These are phyloP conservation scores for Rickenella mellea DNA, from an alignment of 768 basidiomycete species.

Conservation along the genomic window DNA sequence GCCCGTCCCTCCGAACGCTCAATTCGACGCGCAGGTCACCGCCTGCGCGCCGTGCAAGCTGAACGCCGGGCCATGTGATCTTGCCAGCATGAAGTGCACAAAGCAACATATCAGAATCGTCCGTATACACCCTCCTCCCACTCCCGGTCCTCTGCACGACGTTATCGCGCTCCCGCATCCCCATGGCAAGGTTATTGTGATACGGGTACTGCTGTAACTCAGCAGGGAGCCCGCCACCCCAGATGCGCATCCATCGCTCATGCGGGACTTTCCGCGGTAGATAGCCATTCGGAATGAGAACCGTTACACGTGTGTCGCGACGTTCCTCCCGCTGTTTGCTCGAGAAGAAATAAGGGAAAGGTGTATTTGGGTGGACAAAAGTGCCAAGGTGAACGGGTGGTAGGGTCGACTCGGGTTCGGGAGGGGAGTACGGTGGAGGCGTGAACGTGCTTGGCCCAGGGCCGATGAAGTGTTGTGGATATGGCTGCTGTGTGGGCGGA, in stretches of 20 bases:
- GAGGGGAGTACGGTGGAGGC: not conserved
- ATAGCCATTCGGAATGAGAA: conserved; percentile 50
- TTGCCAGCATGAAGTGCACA: conserved; percentile 61
- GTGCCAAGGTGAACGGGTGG: conserved; percentile 37
- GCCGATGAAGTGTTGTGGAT: not conserved
- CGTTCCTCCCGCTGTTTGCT: not conserved
- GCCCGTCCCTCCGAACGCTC: not conserved
- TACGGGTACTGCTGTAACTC: no score
- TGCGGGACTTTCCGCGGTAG: conserved; percentile 45
- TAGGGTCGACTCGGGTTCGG: conserved; percentile 7
- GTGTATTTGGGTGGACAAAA: conserved; percentile 46
- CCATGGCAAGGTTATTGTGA: no score
- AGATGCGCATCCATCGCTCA: conserved; percentile 40
- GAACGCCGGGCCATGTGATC: conserved; percentile 32
- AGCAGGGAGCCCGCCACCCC: conserved; percentile 49
- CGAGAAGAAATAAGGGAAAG: conserved; percentile 36
- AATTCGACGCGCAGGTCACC: not conserved
- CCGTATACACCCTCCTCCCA: conserved; percentile 58
- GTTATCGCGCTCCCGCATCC: conserved; percentile 7
- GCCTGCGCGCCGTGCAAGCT: conserved; percentile 20
- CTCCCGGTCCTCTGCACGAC: conserved; percentile 9
- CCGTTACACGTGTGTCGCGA: conserved; percentile 28
- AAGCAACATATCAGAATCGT: conserved; percentile 65
- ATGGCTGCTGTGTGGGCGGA: not conserved
- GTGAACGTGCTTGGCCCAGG: not conserved